Base-by-base conservation (phyloP, 2,329 filamentous ascomycete genomes). In the Aspergillus fischeri region DNA sequence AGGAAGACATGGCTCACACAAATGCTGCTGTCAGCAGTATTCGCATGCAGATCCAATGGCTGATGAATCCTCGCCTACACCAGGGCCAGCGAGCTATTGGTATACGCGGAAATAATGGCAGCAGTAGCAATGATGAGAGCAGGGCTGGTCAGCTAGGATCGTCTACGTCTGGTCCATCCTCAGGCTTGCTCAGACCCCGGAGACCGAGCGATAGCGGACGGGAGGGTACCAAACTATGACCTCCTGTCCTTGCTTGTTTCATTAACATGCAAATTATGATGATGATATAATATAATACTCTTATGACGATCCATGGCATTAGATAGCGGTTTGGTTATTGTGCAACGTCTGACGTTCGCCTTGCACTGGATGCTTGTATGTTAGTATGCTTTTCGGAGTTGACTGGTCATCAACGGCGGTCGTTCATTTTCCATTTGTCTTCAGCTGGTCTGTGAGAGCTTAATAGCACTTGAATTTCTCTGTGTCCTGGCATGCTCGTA, bases 41-140 rank as follows among this genome's bases (percentile, higher is more conserved):
- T 60, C 78, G 82, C 54, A 80, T 85, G 74, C 84, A 87, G 64
- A 75, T 87, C 24, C 83, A 86, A 53, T 86, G 84, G 84, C 76
- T 86, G 11, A 81, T 85, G 65, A 83, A 82, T 58, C 78, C 81
- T 1, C 79, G 82, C 20, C 69, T 85, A 58, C 81, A 83, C 57
- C 71, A 78, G 24, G 68, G 66, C 2, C 66, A 74, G 45, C 65
- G 72, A 21, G 53, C 64, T 9, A 59, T 63, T 2, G 63, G 56
- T 25, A 55, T 65, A 20, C 66, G 67, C 25, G 53, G 63, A 42
- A 66, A 59, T 29, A 59, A 44, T 25, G 50, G 44, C 24, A 24
- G 58, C 44, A 60, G 52, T 25, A 38, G 56, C 21, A 60, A 56
- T 21, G 63, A 63, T 8, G 50, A 60, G 11, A 49, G 61, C 9